Percentiles rank a stretch among this genome's conserved stretches.
phyloP scores from a whole-genome alignment of 2,329 filamentous ascomycete genomes.

The Penicillium sp. region DNA sequence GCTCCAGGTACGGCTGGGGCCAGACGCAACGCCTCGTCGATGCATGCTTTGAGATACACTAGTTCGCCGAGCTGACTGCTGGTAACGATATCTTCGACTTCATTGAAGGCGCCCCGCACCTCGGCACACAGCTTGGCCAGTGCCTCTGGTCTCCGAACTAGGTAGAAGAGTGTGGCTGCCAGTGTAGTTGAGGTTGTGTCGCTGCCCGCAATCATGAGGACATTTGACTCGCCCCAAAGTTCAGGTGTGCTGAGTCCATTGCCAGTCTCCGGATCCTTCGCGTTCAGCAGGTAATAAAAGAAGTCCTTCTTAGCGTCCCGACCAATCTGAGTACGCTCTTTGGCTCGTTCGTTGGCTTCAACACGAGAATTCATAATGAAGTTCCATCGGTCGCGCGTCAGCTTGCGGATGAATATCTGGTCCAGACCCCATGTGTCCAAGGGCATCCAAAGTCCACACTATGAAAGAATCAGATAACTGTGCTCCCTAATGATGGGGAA shows the following conservation, averaged over 20 bases:
- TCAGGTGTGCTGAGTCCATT: constrained; percentile 63
- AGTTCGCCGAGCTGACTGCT: constrained; percentile 36
- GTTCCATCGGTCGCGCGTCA: constrained; percentile 63
- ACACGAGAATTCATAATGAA: constrained; percentile 70
- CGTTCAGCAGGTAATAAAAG: constrained; percentile 71
- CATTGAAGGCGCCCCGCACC: constrained; percentile 34
- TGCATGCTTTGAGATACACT: constrained; percentile 41
- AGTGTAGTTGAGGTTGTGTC: constrained; percentile 68
- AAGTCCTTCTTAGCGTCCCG: constrained; percentile 69
- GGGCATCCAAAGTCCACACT: constrained; percentile 71
- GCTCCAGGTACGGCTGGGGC: constrained; percentile 40
- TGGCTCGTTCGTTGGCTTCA: constrained; percentile 65
- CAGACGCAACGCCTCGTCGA: constrained; percentile 44
- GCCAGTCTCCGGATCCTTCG: constrained; percentile 68
- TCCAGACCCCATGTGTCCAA: constrained; percentile 65
- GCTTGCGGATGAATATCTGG: constrained; percentile 63
- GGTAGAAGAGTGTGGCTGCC: constrained; percentile 42
- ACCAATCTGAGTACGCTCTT: constrained; percentile 54
- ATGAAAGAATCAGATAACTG: background rate
- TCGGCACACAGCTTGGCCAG: constrained; percentile 35
- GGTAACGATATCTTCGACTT: constrained; percentile 39
- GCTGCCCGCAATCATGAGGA: constrained; percentile 69
- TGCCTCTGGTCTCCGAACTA: constrained; percentile 34
- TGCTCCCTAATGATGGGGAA: background rate
- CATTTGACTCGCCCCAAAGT: constrained; percentile 68